phyloP scores from a whole-genome alignment of 352 stramenopile species.

The Thalassiosira livingstoniorum region DNA sequence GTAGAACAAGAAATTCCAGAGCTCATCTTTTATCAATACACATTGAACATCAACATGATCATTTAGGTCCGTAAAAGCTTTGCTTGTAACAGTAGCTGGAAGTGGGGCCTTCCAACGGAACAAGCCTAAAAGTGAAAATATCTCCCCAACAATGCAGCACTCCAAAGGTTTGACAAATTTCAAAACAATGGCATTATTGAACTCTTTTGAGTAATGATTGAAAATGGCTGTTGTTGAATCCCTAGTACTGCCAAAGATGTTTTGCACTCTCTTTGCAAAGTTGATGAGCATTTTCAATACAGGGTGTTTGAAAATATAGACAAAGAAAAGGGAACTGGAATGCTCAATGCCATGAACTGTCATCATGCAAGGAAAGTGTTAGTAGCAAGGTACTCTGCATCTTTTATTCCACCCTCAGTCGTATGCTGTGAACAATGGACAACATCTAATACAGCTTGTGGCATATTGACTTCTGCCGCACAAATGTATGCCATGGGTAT shows the following conservation, averaged over 20 bases:
- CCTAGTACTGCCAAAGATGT: conserved; percentile 22
- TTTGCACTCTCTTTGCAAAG: no score
- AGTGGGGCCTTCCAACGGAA: conserved; percentile 9
- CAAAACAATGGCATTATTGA: conserved; percentile 21
- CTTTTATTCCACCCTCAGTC: no score
- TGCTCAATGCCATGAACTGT: no score
- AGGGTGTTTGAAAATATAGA: no score
- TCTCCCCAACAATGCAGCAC: background rate
- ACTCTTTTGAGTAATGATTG: background rate
- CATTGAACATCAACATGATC: background rate
- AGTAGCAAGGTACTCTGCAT: no score
- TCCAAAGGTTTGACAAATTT: conserved; percentile 24
- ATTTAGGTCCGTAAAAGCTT: conserved; percentile 4
- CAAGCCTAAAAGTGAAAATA: conserved; percentile 18
- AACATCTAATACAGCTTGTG: no score
- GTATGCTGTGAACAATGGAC: no score
- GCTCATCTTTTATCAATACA: conserved; percentile 12
- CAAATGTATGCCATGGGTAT: no score
- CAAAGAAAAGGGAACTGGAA: no score
- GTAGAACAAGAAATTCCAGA: conserved; percentile 33
- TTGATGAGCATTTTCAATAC: no score
- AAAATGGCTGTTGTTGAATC: conserved; percentile 20
- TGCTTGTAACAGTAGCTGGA: background rate
- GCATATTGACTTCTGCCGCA: no score
- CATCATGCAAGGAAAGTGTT: no score